Base-by-base conservation (phyloP, 2,329 filamentous ascomycete genomes). In the Myotisia sp. region DNA sequence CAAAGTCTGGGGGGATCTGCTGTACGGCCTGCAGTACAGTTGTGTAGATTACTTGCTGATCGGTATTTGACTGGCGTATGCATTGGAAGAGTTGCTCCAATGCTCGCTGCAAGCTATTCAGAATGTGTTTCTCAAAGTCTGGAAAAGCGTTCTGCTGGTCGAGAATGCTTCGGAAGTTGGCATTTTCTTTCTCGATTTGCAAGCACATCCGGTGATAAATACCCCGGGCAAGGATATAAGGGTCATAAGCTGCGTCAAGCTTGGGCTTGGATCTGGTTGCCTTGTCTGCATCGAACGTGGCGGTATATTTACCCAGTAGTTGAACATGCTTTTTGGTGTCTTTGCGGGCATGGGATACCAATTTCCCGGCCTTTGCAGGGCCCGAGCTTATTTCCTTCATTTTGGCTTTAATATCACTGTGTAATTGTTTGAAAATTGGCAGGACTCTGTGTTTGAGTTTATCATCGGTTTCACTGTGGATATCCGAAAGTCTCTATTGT, bases 381-480 rank as follows among this genome's bases (percentile, higher is more conserved):
- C 87, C 86, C 41, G 75, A 70, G 27, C 72, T 69, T 32, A 98
- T 70, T 60, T 94, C 86, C 66, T 95, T 95, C 43, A 74, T 70
- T 66, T 95, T 95, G 63, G 80, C 76, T 70, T 95, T 98, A 67
- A 98, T 90, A 57, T 95, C 90, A 55, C 83, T 78, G 64, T 95
- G 86, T 31, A 98, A 68, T 34, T 85, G 79, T 48, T 92, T 83
- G 52, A 98, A 77, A 43, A 87, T 77, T 23, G 87, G 90, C 13
- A 93, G 68, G 19, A 95, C 80, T 9, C 77, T 76, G 39, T 76
- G 78, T 60, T 87, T 92, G 45, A 98, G 70, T 47, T 76, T 82
- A 66, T 90, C 90, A 48, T 90, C 85, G 4, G 86, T 93, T 56
- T 95, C 87, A 47, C 78, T 63, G 56, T 94, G 87, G 52, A 81